Base-by-base conservation (phyloP, 108 stramenopile species). In the Conticribra guillardii region DNA sequence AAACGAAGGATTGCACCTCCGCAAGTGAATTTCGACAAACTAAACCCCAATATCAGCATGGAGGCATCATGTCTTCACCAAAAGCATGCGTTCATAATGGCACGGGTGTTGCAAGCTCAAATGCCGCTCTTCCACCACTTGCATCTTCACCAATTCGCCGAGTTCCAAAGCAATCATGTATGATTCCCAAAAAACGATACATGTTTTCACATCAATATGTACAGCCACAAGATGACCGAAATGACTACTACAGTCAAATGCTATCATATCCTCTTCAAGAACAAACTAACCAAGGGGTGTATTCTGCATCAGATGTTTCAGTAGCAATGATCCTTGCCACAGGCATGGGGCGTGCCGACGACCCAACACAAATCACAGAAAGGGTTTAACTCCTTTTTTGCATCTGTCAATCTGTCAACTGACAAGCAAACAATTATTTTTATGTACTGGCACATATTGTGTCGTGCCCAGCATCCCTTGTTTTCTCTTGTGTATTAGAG, bases 321-420 rank as follows among this genome's bases (percentile, higher is more conserved):
- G 69, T 65, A 3, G 77, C 77, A 45, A 70, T 79, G 64, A 79
- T 79, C 55, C 64, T 79, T 67, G 77, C 77, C 9, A 71, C 49
- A 53, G 77, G 77, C 19, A 69, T 79, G 55, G 64, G 69, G 19
- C 65, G 64, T 32, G 23, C n/a, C n/a, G n/a, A n/a, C n/a, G n/a
- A n/a, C n/a, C n/a, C n/a, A n/a, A n/a, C n/a, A n/a, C n/a, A n/a
- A n/a, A n/a, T n/a, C n/a, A n/a, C n/a, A n/a, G n/a, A n/a, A n/a
- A n/a, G n/a, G n/a, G n/a, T n/a, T n/a, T n/a, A n/a, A n/a, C n/a
- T n/a, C n/a, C n/a, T n/a, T n/a, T n/a, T n/a, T n/a, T n/a, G n/a
- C n/a, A n/a, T n/a, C n/a, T n/a, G n/a, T n/a, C n/a, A n/a, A n/a
- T n/a, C n/a, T n/a, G n/a, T n/a, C n/a, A n/a, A n/a, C n/a, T n/a